Percentiles rank a stretch among this genome's conserved stretches.
phyloP scores from a whole-genome alignment of 2,329 filamentous ascomycete species.

The Gliomastix tumulicola region DNA sequence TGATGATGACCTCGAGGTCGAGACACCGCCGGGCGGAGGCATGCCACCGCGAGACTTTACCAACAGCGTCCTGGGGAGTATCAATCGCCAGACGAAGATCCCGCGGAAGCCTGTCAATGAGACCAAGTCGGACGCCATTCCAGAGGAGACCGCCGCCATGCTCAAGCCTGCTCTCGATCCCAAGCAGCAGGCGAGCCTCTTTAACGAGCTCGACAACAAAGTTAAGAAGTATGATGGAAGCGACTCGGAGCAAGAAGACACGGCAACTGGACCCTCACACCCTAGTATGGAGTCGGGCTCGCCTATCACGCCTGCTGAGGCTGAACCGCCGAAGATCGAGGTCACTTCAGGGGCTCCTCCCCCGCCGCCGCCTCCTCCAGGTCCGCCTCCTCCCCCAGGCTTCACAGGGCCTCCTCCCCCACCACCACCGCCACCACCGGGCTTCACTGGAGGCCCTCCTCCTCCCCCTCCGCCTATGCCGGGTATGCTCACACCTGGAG shows the following conservation, averaged over 20 bases:
- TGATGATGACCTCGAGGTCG: constrained; percentile 30
- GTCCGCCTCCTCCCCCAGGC: constrained; percentile 43
- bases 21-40: constrained; percentile 37
- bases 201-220: constrained; percentile 68
- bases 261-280: constrained; percentile 69
- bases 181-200: constrained; percentile 51
- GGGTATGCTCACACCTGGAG: too few relatives aligned
- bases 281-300: constrained; percentile 66
- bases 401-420: constrained; percentile 32
- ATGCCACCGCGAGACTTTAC: constrained; percentile 58
- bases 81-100: constrained; percentile 54
- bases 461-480: constrained; percentile 36
- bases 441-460: constrained; percentile 19
- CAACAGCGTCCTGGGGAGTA: constrained; percentile 67
- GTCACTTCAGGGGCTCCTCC: constrained; percentile 40
- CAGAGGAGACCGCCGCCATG: constrained; percentile 33
- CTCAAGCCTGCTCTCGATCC: constrained; percentile 44
- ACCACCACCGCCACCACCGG: constrained; percentile 40
- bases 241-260: constrained; percentile 62
- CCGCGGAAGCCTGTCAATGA: constrained; percentile 44
- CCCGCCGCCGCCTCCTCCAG: constrained; percentile 37
- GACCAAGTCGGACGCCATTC: constrained; percentile 5
- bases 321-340: constrained; percentile 51
- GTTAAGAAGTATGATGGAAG: constrained; percentile 67
- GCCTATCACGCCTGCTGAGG: constrained; percentile 60